phyloP scores from a whole-genome alignment of 371 early-diverging fungal genomes.

The Syncephalastrum monosporum region DNA sequence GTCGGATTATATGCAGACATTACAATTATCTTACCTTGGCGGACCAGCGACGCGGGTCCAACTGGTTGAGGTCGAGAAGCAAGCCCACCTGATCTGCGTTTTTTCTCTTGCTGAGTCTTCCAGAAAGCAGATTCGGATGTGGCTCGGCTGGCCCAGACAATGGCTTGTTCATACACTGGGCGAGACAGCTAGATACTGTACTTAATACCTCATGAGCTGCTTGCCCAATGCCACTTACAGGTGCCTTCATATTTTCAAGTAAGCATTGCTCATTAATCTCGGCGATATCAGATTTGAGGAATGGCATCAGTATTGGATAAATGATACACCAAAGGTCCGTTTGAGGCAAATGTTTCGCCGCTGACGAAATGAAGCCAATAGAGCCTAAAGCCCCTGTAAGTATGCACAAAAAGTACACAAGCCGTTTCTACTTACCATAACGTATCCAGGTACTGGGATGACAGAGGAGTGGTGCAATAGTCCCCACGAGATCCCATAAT shows the following conservation, averaged over 20 bases:
- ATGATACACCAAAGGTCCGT: conserved; percentile 81
- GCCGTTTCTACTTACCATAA: conserved; percentile 43
- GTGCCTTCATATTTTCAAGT: conserved; percentile 64
- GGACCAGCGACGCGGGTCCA: conserved; percentile 17
- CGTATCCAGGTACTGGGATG: conserved; percentile 87
- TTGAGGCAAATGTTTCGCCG: conserved; percentile 62
- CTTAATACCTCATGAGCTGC: conserved; percentile 11
- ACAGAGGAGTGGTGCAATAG: conserved; percentile 72
- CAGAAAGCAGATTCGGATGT: conserved; percentile 53
- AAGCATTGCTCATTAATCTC: conserved; percentile 63
- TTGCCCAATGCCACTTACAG: conserved; percentile 44
- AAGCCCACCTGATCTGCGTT: conserved; percentile 2
- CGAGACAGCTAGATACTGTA: conserved; percentile 37
- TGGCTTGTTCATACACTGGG: conserved; percentile 59
- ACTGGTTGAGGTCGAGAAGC: conserved; percentile 6
- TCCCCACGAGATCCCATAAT: conserved; percentile 70
- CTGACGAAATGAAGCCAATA: conserved; percentile 71
- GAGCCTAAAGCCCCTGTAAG: conserved; percentile 45
- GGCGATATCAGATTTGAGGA: conserved; percentile 65
- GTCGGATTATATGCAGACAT: too few species aligned
- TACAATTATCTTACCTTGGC: conserved; percentile 13
- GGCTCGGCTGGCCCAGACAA: conserved; percentile 61
- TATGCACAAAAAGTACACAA: background rate
- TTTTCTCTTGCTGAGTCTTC: conserved; percentile 48
- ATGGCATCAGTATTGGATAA: conserved; percentile 73